A percentile compares a stretch with the other conserved stretches of the same genome.
Conservation (phyloP, 2,329 filamentous ascomycete genomes). For the Colletotrichum somersetense region DNA sequence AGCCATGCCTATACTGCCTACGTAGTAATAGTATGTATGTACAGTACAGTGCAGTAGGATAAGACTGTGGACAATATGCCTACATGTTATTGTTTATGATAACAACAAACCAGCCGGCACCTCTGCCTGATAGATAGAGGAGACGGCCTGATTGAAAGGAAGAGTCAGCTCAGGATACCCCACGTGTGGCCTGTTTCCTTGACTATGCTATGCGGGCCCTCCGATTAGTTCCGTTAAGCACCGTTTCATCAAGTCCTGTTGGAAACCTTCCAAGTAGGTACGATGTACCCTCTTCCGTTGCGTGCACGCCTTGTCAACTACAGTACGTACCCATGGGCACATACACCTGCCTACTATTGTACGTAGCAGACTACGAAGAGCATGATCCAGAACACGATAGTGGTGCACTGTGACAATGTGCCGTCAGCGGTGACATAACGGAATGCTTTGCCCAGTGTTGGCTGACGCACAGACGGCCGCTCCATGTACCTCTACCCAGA, state of each 20-base stretch:
- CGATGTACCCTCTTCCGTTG: too few relatives aligned
- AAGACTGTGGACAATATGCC: background rate
- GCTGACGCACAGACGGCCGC: slow-evolving; percentile 30
- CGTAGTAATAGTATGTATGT: background rate
- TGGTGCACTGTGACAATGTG: slow-evolving; percentile 24
- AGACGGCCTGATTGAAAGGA: slow-evolving; percentile 7
- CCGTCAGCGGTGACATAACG: slow-evolving; percentile 32
- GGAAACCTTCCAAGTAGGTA: background rate
- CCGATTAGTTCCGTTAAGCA: slow-evolving; percentile 17
- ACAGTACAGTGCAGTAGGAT: background rate
- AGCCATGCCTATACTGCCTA: slow-evolving; percentile 3
- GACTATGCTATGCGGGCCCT: background rate
- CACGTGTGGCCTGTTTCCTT: slow-evolving; percentile 27
- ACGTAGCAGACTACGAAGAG: background rate
- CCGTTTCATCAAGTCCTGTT: background rate
- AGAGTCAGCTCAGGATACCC: slow-evolving; percentile 10
- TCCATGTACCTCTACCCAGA: background rate
- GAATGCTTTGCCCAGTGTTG: slow-evolving; percentile 8
- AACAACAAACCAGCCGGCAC: slow-evolving; percentile 22
- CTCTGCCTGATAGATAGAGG: background rate
- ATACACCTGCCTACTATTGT: too few relatives aligned
- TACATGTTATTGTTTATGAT: background rate
- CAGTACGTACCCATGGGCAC: background rate
- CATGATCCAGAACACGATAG: slow-evolving; percentile 5
- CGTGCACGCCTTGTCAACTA: too few relatives aligned